phyloP scores from a whole-genome alignment of 805 yeast genomes.

The Yarrowia alimentaria region DNA sequence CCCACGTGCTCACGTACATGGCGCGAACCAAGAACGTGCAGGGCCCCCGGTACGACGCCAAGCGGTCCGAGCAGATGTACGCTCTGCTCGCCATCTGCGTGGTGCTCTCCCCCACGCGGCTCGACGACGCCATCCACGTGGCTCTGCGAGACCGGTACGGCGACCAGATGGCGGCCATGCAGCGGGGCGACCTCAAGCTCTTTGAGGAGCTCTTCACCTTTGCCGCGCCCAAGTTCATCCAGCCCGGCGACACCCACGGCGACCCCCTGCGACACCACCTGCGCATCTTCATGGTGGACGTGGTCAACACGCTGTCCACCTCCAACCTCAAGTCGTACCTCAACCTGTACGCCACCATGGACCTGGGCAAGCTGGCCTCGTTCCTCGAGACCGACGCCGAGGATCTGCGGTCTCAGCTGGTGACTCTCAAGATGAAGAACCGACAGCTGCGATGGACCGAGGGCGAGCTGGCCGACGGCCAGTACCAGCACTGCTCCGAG shows the following conservation, averaged over 20 bases:
- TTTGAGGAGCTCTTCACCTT: conserved; percentile 49
- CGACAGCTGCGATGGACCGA: conserved; percentile 47
- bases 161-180: conserved; percentile 46
- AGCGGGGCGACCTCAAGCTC: conserved; percentile 44
- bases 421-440: conserved; percentile 48
- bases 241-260: conserved; percentile 34
- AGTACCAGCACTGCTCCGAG: conserved; percentile 45
- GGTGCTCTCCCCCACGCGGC: conserved; percentile 48
- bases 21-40: conserved; percentile 49
- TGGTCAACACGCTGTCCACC: conserved; percentile 42
- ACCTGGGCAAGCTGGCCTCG: conserved; percentile 45
- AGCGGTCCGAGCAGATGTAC: conserved; percentile 52
- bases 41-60: conserved; percentile 43
- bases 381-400: conserved; percentile 43
- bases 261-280: conserved; percentile 48
- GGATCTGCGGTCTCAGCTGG: conserved; percentile 43
- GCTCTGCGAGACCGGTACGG: conserved; percentile 50
- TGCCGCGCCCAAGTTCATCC: conserved; percentile 52
- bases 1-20: conserved; percentile 49
- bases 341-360: conserved; percentile 49
- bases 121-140: conserved; percentile 47
- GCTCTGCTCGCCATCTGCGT: conserved; percentile 49
- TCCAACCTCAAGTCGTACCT: conserved; percentile 48
- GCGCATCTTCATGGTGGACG: conserved; percentile 46
- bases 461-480: conserved; percentile 46